Evolutionary conservation across 768 basidiomycete genomes (phyloP).

Genomic region (Suillus brevipes): DNA sequence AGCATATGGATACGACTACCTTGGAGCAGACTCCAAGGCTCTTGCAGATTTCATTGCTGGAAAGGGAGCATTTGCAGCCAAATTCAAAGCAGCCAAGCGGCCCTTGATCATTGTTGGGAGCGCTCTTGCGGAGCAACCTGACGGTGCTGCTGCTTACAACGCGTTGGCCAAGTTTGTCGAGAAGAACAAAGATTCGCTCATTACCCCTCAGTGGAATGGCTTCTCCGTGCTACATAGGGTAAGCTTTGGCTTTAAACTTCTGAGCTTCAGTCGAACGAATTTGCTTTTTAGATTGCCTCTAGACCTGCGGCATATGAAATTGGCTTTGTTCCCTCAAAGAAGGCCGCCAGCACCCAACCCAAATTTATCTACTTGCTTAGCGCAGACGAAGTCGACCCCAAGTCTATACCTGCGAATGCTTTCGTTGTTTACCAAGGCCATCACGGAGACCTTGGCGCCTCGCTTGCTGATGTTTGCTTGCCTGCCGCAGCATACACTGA

Average conservation of each 20-base stretch:
- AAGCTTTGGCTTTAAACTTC: slow-evolving; percentile 28
- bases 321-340: slow-evolving; percentile 85
- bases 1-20: slow-evolving; percentile 89
- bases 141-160: slow-evolving; percentile 77
- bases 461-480: slow-evolving; percentile 94
- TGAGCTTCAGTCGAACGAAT: slow-evolving; percentile 7
- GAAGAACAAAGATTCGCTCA: slow-evolving; percentile 67
- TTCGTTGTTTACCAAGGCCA: slow-evolving; percentile 99
- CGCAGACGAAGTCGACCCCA: slow-evolving; percentile 90
- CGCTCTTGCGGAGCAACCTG: slow-evolving; percentile 79
- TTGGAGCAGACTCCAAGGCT: slow-evolving; percentile 76
- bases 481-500: slow-evolving; percentile 96
- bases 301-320: slow-evolving; percentile 93
- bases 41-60: slow-evolving; percentile 76
- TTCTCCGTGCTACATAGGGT: slow-evolving; percentile 92
- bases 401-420: slow-evolving; percentile 84
- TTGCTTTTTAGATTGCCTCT: slow-evolving; percentile 68
- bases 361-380: slow-evolving; percentile 98
- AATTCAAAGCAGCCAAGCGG: slow-evolving; percentile 86
- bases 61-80: slow-evolving; percentile 76
- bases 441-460: slow-evolving; percentile 95
- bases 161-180: slow-evolving; percentile 79
- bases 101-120: slow-evolving; percentile 94
- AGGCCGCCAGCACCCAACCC: slow-evolving; percentile 71
- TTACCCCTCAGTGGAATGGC: slow-evolving; percentile 94